These are phyloP conservation scores for Plasmodium berghei DNA, from an alignment of 169 alveolate species.

Conservation along the genomic window DNA sequence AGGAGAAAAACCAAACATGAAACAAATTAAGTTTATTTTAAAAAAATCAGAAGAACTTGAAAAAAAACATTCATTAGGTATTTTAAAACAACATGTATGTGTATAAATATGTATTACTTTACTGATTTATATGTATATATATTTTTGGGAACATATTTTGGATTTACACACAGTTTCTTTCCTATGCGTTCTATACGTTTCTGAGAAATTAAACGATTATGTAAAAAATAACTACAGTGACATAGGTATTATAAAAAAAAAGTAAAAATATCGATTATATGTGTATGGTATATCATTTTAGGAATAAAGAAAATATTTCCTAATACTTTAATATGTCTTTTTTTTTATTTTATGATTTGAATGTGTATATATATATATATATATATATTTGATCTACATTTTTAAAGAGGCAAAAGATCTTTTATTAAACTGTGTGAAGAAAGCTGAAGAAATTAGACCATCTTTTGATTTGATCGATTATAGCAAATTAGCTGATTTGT, in stretches of 20 bases:
- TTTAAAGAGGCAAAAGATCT: constrained; percentile 55
- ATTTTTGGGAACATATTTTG: background rate
- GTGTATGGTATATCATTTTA: too few relatives aligned
- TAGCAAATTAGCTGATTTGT: constrained; percentile 42
- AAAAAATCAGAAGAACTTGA: constrained; percentile 72
- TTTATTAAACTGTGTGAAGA: constrained; percentile 41
- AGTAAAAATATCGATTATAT: background rate
- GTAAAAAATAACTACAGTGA: constrained; percentile 36
- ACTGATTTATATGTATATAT: background rate
- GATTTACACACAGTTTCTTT: constrained; percentile 46
- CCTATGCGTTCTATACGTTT: constrained; percentile 51
- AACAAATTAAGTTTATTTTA: constrained; percentile 56
- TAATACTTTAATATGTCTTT: too few relatives aligned
- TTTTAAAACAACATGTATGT: background rate
- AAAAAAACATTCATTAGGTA: constrained; percentile 69
- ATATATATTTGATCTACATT: background rate
- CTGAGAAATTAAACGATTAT: constrained; percentile 62
- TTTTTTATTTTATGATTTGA: too few relatives aligned
- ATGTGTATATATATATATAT: too few relatives aligned
- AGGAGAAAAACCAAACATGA: constrained; percentile 31
- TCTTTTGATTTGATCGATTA: constrained; percentile 46
- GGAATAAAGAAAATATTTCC: too few relatives aligned
- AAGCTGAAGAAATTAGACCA: constrained; percentile 43
- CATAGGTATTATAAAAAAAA: constrained; percentile 38
- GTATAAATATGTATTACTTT: constrained; percentile 3